Percentiles rank a stretch among this genome's conserved stretches.
These are phyloP conservation scores for Sclerotiophoma versabilis DNA, from an alignment of 2,329 filamentous ascomycete species.

Conservation along the genomic window DNA sequence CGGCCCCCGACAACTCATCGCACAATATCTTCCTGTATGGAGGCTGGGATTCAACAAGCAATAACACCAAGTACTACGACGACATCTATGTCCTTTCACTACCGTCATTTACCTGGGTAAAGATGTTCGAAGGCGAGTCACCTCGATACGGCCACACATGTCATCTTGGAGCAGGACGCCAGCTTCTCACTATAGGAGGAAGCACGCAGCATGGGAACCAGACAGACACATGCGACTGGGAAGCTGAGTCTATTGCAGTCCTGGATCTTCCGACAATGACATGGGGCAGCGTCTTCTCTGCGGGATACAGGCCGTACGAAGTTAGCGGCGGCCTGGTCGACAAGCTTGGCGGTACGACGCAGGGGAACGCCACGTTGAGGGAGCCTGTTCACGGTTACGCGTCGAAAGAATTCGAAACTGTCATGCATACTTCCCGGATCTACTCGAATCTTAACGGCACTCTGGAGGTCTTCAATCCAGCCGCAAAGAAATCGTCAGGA, in stretches of 20 bases:
- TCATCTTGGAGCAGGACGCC: conserved; percentile 47
- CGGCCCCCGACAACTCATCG: conserved; percentile 55
- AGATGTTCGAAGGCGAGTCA: conserved; percentile 29
- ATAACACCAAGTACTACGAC: conserved; percentile 39
- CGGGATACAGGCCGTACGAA: conserved; percentile 7
- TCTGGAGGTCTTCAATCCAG: not conserved
- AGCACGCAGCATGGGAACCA: conserved; percentile 10
- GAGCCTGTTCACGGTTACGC: conserved; percentile 18
- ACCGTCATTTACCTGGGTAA: not conserved
- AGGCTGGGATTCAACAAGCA: conserved; percentile 50
- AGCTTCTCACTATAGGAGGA: conserved; percentile 55
- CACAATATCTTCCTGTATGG: conserved; percentile 59
- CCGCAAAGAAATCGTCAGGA: not conserved
- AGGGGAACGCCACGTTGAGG: conserved; percentile 10
- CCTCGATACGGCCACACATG: conserved; percentile 54
- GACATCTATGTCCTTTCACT: conserved; percentile 55
- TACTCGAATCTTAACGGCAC: conserved; percentile 3
- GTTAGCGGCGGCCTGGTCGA: conserved; percentile 8
- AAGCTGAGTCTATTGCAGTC: conserved; percentile 23
- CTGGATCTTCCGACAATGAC: conserved; percentile 21
- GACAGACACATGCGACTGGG: conserved; percentile 26
- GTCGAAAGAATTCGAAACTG: not conserved
- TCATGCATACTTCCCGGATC: not conserved
- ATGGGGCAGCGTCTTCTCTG: conserved; percentile 26
- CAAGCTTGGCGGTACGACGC: conserved; percentile 19